Conservation (phyloP, 352 stramenopile species). For the Globisporangium sylvaticum region DNA sequence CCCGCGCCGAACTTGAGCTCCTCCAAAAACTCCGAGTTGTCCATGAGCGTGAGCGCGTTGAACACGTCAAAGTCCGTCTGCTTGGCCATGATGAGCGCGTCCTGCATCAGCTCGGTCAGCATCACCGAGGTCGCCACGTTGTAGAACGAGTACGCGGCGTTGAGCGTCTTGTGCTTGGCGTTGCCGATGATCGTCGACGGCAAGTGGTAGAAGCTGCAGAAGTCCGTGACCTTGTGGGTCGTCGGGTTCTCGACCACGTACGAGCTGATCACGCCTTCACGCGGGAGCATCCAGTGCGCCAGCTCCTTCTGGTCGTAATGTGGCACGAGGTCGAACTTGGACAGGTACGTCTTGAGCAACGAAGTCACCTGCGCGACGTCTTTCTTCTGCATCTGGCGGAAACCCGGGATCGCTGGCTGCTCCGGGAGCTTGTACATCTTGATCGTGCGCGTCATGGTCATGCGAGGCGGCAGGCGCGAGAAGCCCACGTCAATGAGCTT, state of each 20-base stretch:
- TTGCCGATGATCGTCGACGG: constrained; percentile 95
- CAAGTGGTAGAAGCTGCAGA: constrained; percentile 97
- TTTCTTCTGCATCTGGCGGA: constrained; percentile 53
- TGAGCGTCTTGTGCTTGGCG: constrained; percentile 94
- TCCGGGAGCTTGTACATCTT: constrained; percentile 88
- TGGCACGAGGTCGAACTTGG: constrained; percentile 63
- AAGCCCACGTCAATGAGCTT: constrained; percentile 99
- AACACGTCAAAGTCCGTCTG: constrained; percentile 62
- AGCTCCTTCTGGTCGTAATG: constrained; percentile 61
- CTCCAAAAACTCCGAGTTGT: constrained; percentile 61
- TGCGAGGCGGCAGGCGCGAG: constrained; percentile 86
- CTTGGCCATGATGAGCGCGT: constrained; percentile 66
- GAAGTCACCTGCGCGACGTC: constrained; percentile 51
- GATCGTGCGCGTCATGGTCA: constrained; percentile 94
- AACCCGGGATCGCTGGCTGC: constrained; percentile 25
- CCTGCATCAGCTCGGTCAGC: constrained; percentile 63
- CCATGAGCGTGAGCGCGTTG: constrained; percentile 67
- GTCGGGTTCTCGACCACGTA: constrained; percentile 87
- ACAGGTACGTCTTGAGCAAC: constrained; percentile 53
- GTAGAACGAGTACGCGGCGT: constrained; percentile 99
- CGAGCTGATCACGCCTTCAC: constrained; percentile 92
- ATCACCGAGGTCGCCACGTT: constrained; percentile 84
- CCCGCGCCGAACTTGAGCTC: constrained; percentile 60
- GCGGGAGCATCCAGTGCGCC: constrained; percentile 96
- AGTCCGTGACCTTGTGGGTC: constrained; percentile 88